These are phyloP conservation scores for Elongisporangium undulatum DNA, from an alignment of 352 stramenopile species.

Conservation along the genomic window DNA sequence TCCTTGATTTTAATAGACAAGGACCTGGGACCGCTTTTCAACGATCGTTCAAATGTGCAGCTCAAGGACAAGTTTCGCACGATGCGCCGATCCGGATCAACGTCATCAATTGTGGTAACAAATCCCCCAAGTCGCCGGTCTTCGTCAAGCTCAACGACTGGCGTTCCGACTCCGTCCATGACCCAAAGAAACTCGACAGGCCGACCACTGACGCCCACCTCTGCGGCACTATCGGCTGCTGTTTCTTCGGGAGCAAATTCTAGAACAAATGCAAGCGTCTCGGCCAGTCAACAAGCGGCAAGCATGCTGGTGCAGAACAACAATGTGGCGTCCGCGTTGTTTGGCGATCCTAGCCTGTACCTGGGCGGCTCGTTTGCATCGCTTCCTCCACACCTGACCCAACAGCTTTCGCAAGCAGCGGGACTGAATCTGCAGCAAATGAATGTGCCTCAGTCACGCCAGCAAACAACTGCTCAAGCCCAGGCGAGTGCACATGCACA, in stretches of 20 bases:
- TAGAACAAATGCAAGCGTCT: slow-evolving; percentile 21
- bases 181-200: slow-evolving; percentile 8
- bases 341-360: slow-evolving; percentile 64
- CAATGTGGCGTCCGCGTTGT: slow-evolving; percentile 43
- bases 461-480: slow-evolving; percentile 34
- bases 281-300: slow-evolving; percentile 47
- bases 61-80: slow-evolving; percentile 85
- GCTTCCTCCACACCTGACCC: slow-evolving; percentile 40
- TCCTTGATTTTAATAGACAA: slow-evolving; percentile 81
- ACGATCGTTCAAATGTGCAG: slow-evolving; percentile 80
- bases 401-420: slow-evolving; percentile 19
- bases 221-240: slow-evolving; percentile 23
- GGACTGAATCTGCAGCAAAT: slow-evolving; percentile 55
- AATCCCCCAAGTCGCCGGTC: slow-evolving; percentile 42
- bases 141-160: slow-evolving; percentile 17
- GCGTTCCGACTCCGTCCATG: slow-evolving; percentile 5
- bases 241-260: slow-evolving; percentile 22
- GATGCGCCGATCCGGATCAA: slow-evolving; percentile 57
- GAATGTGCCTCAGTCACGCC: slow-evolving; percentile 23
- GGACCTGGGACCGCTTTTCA: slow-evolving; percentile 71
- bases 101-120: slow-evolving; percentile 29
- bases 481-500: slow-evolving; percentile 41
- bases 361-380: slow-evolving; percentile 45
- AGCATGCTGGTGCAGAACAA: slow-evolving; percentile 48
- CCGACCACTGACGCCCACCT: slow-evolving; percentile 22